phyloP scores from a whole-genome alignment of 75 land plant genomes.

The Pinus albicaulis region DNA sequence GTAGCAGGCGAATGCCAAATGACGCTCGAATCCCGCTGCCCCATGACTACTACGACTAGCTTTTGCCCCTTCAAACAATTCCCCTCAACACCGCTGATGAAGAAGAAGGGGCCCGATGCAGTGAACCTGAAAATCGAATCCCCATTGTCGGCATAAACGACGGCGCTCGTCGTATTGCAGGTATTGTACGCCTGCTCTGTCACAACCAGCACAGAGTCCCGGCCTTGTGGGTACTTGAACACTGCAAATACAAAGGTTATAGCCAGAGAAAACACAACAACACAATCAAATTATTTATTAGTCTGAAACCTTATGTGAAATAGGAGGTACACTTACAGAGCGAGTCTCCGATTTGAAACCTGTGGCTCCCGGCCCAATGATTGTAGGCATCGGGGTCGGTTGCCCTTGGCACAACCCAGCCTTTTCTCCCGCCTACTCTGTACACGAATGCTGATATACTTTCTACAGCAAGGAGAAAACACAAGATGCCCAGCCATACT shows the following conservation, averaged over 20 bases:
- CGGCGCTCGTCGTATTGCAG: slow-evolving; percentile 29
- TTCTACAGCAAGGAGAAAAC: background rate
- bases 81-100: slow-evolving; percentile 41
- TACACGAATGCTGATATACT: background rate
- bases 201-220: slow-evolving; percentile 49
- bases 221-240: slow-evolving; percentile 32
- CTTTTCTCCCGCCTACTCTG: background rate
- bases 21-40: no score
- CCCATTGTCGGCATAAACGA: slow-evolving; percentile 28
- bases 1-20: no score
- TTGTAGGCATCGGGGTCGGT: background rate
- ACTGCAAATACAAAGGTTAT: slow-evolving; percentile 9
- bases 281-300: no score
- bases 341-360: background rate
- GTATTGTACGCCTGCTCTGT: slow-evolving; percentile 34
- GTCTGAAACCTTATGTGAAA: no score
- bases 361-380: background rate
- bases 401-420: background rate
- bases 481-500: background rate
- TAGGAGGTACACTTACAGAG: background rate
- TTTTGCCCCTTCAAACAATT: slow-evolving; percentile 60
- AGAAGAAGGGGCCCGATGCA: slow-evolving; percentile 39
- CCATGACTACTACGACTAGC: slow-evolving; percentile 22
- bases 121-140: slow-evolving; percentile 28
- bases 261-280: no score